A percentile compares a stretch with the other conserved stretches of the same genome.
These are phyloP conservation scores for Pseudonitzschia delicatissima DNA, from an alignment of 108 stramenopile genomes.

Conservation along the genomic window DNA sequence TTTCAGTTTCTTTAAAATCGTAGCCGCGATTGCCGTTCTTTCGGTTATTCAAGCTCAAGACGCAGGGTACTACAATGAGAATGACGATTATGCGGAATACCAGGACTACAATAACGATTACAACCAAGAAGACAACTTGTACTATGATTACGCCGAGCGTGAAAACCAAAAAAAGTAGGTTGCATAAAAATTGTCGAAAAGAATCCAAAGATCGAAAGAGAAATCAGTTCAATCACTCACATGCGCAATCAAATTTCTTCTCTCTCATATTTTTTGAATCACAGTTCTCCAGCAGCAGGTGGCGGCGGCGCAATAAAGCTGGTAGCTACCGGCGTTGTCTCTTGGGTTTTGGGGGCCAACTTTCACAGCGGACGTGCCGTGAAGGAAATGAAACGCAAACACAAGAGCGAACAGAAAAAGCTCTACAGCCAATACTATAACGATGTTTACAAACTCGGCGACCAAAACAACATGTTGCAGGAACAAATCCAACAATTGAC, in stretches of 20 bases:
- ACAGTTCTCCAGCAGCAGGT: slow-evolving; percentile 2
- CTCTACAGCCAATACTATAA: slow-evolving; percentile 91
- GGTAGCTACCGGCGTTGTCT: slow-evolving; percentile 41
- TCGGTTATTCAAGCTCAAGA: slow-evolving; percentile 6
- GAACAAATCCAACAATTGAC: slow-evolving; percentile 54
- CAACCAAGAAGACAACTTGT: slow-evolving; percentile 64
- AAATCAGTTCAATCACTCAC: neutral
- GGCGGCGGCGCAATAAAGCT: slow-evolving; percentile 54
- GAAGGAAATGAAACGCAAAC: slow-evolving; percentile 71
- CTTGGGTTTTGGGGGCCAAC: slow-evolving; percentile 70
- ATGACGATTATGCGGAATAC: slow-evolving; percentile 57
- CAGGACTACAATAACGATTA: slow-evolving; percentile 69
- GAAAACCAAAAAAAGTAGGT: slow-evolving; percentile 51
- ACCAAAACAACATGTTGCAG: slow-evolving; percentile 63
- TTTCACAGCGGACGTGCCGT: slow-evolving; percentile 64
- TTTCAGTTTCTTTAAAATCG: neutral
- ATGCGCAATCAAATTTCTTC: neutral
- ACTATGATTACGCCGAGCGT: slow-evolving; percentile 69
- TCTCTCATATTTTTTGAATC: neutral
- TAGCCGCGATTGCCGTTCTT: neutral
- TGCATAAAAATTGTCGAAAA: slow-evolving; percentile 2
- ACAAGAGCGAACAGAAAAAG: slow-evolving; percentile 80
- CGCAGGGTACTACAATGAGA: slow-evolving; percentile 8
- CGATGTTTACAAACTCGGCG: slow-evolving; percentile 88
- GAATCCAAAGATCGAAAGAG: neutral